A percentile compares a stretch with the other conserved stretches of the same genome.
Conservation (phyloP, 2,329 filamentous ascomycete genomes). For the Pestalotiopsis sp. region DNA sequence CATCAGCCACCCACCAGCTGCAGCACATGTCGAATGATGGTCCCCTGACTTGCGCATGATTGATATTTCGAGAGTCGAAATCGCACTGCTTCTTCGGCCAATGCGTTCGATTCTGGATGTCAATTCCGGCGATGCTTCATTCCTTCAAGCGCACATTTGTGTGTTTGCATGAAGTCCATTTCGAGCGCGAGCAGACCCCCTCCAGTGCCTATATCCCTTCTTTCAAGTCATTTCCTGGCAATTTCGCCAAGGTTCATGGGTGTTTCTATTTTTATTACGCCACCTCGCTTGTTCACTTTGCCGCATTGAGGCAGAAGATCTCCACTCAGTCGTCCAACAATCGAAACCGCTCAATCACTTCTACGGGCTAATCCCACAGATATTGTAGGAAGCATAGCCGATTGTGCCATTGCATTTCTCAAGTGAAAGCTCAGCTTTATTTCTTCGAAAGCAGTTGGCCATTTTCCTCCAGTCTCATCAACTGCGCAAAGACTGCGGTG, state of each 20-base stretch:
- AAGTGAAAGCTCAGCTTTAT: background rate
- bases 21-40: background rate
- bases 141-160: background rate
- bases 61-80: background rate
- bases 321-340: background rate
- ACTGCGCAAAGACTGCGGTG: too few relatives aligned
- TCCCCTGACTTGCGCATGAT: background rate
- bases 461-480: background rate
- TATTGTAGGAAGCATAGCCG: background rate
- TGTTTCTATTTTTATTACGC: slow-evolving; percentile 13
- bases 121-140: slow-evolving; percentile 3
- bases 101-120: background rate
- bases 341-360: background rate
- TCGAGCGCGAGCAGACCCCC: background rate
- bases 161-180: slow-evolving; percentile 12
- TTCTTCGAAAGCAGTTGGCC: background rate
- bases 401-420: background rate
- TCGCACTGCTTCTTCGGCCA: background rate
- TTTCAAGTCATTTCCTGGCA: slow-evolving; percentile 9
- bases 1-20: background rate
- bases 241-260: slow-evolving; percentile 4
- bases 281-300: background rate
- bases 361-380: background rate
- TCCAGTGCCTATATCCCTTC: background rate
- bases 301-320: slow-evolving; percentile 11